Evolutionary conservation across 2,329 filamentous ascomycete species (phyloP).

Genomic region (Capronia epimyces): DNA sequence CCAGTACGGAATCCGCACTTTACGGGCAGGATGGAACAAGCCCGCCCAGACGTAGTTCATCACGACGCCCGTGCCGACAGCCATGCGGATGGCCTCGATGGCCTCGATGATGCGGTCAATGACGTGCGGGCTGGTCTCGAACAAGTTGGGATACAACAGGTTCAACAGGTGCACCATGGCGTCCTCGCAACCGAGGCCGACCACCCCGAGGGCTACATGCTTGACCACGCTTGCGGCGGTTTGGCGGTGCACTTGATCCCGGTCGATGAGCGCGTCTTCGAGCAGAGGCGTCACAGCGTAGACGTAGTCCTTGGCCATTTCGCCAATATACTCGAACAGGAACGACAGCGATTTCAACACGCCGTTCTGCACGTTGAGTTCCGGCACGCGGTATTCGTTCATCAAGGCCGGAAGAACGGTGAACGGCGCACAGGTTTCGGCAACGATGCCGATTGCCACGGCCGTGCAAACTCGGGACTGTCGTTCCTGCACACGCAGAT

Average conservation of each 20-base stretch:
- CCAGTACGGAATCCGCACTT: conserved; percentile 94
- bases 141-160: conserved; percentile 90
- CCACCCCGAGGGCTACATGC: conserved; percentile 94
- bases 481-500: conserved; percentile 91
- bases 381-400: conserved; percentile 98
- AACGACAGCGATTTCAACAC: conserved; percentile 96
- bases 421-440: conserved; percentile 96
- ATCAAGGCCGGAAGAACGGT: conserved; percentile 97
- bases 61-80: conserved; percentile 82
- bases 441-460: conserved; percentile 96
- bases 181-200: conserved; percentile 93
- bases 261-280: conserved; percentile 94
- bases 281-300: conserved; percentile 94
- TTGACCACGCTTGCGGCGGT: conserved; percentile 96
- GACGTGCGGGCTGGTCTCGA: conserved; percentile 96
- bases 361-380: conserved; percentile 97
- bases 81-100: conserved; percentile 90
- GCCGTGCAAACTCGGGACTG: conserved; percentile 98
- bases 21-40: conserved; percentile 91
- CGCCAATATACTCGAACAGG: conserved; percentile 97
- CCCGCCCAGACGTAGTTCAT: conserved; percentile 99
- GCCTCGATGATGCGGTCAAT: conserved; percentile 97
- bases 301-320: conserved; percentile 99
- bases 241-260: conserved; percentile 95
- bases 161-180: conserved; percentile 98